Conservation (phyloP, 2,329 filamentous ascomycete species). For the Nigrospora sphaerica region DNA sequence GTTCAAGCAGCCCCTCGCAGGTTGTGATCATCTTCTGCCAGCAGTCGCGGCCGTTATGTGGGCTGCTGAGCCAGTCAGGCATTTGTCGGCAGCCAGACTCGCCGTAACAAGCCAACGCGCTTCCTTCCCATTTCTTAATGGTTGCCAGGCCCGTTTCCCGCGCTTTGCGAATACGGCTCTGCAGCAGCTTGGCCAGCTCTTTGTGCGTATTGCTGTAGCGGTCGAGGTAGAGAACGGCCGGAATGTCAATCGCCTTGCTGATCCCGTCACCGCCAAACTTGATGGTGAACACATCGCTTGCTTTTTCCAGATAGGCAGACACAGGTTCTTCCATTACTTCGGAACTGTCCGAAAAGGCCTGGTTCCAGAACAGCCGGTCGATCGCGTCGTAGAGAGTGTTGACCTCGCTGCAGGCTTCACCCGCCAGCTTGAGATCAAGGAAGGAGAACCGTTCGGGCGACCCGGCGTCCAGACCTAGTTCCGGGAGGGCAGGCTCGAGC, state of each 20-base stretch:
- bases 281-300: constrained; percentile 44
- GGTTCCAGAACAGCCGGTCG: constrained; percentile 41
- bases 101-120: constrained; percentile 12
- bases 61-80: constrained; percentile 9
- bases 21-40: constrained; percentile 13
- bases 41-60: constrained; percentile 17
- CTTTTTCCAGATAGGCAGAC: constrained; percentile 35
- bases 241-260: constrained; percentile 39
- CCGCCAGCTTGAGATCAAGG: constrained; percentile 31
- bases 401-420: constrained; percentile 28
- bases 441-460: too few species aligned
- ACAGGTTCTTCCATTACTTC: constrained; percentile 25
- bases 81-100: constrained; percentile 11
- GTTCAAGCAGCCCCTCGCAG: constrained; percentile 12
- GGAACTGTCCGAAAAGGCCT: constrained; percentile 29
- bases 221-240: constrained; percentile 44
- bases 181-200: constrained; percentile 38
- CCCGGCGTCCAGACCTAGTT: too few species aligned
- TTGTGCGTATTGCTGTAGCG: constrained; percentile 40
- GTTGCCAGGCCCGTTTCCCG: constrained; percentile 14
- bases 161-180: constrained; percentile 20
- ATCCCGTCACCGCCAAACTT: constrained; percentile 35
- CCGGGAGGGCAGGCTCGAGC: too few species aligned
- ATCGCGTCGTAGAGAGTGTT: constrained; percentile 39
- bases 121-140: constrained; percentile 10